phyloP scores from a whole-genome alignment of 805 yeast genomes.

The Yamadazyma paraphyllophila region DNA sequence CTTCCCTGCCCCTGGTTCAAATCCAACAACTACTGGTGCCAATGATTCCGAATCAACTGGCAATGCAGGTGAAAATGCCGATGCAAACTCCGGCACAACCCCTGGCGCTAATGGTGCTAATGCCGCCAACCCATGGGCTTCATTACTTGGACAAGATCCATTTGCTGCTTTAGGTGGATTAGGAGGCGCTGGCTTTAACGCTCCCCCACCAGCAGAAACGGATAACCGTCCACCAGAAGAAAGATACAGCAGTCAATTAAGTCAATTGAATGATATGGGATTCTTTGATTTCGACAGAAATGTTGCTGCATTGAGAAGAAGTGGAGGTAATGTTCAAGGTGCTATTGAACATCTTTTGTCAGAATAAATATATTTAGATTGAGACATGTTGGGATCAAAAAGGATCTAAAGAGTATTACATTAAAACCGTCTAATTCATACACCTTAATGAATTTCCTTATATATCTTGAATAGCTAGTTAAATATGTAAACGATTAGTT shows the following conservation, averaged over 20 bases:
- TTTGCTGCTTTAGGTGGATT: conserved; percentile 56
- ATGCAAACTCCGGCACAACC: conserved; percentile 13
- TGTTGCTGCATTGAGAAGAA: conserved; percentile 86
- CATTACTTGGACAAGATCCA: conserved; percentile 33
- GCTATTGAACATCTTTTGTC: conserved; percentile 69
- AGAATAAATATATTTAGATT: conserved; percentile 2
- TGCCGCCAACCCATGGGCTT: conserved; percentile 38
- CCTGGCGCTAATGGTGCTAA: conserved; percentile 12
- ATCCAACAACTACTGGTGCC: conserved; percentile 5
- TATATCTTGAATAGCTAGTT: no score
- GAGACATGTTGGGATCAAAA: no score
- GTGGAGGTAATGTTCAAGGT: conserved; percentile 97
- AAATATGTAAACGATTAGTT: no score
- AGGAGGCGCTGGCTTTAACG: conserved; percentile 38
- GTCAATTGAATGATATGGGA: conserved; percentile 51
- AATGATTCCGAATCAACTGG: conserved; percentile 2
- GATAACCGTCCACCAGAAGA: conserved; percentile 48
- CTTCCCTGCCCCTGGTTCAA: conserved; percentile 27
- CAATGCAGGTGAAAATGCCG: conserved; percentile 8
- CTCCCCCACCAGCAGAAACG: conserved; percentile 27
- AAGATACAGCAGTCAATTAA: conserved; percentile 41
- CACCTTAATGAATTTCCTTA: no score
- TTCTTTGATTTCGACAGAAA: conserved; percentile 91
- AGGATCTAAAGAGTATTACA: no score
- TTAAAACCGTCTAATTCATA: neutral